Percentiles rank a stretch among this genome's conserved stretches.
phyloP scores from a whole-genome alignment of 1,284 basidiomycete species.

The Neolentinus lepideus region DNA sequence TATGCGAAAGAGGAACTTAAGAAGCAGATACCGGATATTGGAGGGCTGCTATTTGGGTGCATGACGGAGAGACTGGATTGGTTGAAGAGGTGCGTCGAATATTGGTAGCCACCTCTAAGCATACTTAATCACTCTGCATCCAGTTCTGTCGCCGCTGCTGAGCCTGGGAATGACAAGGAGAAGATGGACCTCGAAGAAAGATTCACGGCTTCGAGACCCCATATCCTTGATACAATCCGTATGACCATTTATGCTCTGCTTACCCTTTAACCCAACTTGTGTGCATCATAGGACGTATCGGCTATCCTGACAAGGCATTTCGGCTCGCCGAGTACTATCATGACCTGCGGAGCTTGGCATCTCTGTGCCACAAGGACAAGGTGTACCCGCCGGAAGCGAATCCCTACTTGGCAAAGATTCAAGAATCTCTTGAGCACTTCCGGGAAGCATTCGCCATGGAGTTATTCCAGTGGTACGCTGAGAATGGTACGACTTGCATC shows the following conservation, averaged over 20 bases:
- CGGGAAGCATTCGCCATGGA: conserved; percentile 82
- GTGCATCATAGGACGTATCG: conserved; percentile 50
- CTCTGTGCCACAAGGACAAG: conserved; percentile 67
- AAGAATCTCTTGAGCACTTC: conserved; percentile 76
- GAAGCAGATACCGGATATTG: conserved; percentile 68
- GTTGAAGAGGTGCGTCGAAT: conserved; percentile 43
- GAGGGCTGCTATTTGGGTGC: conserved; percentile 60
- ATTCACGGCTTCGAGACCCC: conserved; percentile 64
- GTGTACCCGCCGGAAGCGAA: conserved; percentile 60
- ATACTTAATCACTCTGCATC: not conserved
- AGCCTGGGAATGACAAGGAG: conserved; percentile 42
- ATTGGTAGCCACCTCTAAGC: too few relatives aligned
- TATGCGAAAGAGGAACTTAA: conserved; percentile 28
- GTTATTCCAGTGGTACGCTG: conserved; percentile 83
- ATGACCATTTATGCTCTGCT: conserved; percentile 19
- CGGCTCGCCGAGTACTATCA: conserved; percentile 78
- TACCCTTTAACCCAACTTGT: not conserved
- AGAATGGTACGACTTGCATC: conserved; percentile 66
- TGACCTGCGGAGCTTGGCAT: conserved; percentile 79
- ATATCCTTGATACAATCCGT: conserved; percentile 75
- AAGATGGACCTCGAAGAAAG: conserved; percentile 50
- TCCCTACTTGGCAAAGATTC: conserved; percentile 50
- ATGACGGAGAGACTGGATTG: conserved; percentile 70
- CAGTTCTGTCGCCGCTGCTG: conserved; percentile 39
- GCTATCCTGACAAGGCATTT: conserved; percentile 67